Conservation (phyloP, 495 filamentous ascomycete species). For the Bacidia rubella region DNA sequence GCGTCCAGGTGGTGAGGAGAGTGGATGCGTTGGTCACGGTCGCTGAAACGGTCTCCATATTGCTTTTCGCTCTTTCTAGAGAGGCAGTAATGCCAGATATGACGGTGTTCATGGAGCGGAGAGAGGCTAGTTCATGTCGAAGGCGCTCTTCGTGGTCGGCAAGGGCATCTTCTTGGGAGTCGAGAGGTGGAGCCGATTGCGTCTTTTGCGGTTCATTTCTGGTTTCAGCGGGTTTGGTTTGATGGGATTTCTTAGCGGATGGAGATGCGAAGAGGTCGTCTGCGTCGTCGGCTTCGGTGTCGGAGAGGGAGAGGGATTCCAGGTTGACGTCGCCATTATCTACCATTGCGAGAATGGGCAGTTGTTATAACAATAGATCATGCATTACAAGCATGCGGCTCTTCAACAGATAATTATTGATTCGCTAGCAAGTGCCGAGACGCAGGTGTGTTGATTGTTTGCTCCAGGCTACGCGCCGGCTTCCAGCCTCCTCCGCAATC, state of each 20-base stretch:
- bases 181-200: neutral
- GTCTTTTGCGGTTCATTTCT: constrained; percentile 20
- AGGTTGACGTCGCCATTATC: constrained; percentile 25
- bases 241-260: constrained; percentile 29
- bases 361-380: no score
- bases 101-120: constrained; percentile 72
- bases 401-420: neutral
- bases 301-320: constrained; percentile 41
- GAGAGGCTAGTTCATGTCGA: constrained; percentile 62
- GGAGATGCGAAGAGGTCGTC: constrained; percentile 67
- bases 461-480: constrained; percentile 1
- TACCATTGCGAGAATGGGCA: constrained; percentile 11
- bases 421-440: neutral
- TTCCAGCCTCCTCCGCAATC: constrained; percentile 1
- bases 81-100: constrained; percentile 74
- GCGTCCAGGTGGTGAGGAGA: constrained; percentile 90
- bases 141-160: constrained; percentile 56
- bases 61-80: constrained; percentile 66
- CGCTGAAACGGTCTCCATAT: constrained; percentile 86
- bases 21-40: constrained; percentile 83
- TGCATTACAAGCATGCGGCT: no score
- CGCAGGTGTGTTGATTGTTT: neutral
- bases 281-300: constrained; percentile 49
- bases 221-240: constrained; percentile 24
- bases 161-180: constrained; percentile 40